A percentile compares a stretch with the other conserved stretches of the same genome.
Conservation (phyloP, 768 basidiomycete species). For the Coprinopsis cinerea region DNA sequence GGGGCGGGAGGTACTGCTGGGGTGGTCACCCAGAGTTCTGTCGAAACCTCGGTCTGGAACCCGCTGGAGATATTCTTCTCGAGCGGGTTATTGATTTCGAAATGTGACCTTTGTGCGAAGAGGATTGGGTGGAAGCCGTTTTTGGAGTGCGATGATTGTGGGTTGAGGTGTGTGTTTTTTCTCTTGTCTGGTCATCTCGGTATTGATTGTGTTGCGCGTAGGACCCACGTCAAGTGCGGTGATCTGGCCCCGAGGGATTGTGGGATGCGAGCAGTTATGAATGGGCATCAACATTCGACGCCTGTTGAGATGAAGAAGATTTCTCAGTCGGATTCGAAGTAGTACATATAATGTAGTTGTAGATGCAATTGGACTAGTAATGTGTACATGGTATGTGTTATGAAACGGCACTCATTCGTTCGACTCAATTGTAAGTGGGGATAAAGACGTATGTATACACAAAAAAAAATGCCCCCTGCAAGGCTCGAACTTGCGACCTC, state of each 20-base stretch:
- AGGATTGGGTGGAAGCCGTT: conserved; percentile 82
- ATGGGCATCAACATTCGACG: background rate
- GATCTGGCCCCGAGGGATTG: conserved; percentile 78
- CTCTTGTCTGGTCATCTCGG: conserved; percentile 4
- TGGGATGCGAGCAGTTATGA: conserved; percentile 42
- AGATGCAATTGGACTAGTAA: too few relatives aligned
- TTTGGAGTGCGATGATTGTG: conserved; percentile 87
- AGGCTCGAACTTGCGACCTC: conserved; percentile 60
- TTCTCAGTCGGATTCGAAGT: too few relatives aligned
- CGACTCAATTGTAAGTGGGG: too few relatives aligned
- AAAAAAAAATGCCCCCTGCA: conserved; percentile 39
- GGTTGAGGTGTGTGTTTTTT: conserved; percentile 48
- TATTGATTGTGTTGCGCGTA: conserved; percentile 21
- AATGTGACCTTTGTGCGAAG: conserved; percentile 80
- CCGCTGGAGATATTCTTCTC: conserved; percentile 77
- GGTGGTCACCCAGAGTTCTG: conserved; percentile 46
- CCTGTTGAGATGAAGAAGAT: conserved; percentile 7
- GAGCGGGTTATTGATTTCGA: conserved; percentile 62
- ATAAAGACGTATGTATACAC: too few relatives aligned
- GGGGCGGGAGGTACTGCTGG: too few relatives aligned
- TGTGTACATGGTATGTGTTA: too few relatives aligned
- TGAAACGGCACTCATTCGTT: too few relatives aligned
- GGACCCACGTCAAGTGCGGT: conserved; percentile 85
- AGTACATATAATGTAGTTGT: too few relatives aligned
- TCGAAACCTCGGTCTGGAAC: conserved; percentile 54